Evolutionary conservation across 176 grass and related monocot species (phyloP).

Genomic region (Aegilops longissima): DNA sequence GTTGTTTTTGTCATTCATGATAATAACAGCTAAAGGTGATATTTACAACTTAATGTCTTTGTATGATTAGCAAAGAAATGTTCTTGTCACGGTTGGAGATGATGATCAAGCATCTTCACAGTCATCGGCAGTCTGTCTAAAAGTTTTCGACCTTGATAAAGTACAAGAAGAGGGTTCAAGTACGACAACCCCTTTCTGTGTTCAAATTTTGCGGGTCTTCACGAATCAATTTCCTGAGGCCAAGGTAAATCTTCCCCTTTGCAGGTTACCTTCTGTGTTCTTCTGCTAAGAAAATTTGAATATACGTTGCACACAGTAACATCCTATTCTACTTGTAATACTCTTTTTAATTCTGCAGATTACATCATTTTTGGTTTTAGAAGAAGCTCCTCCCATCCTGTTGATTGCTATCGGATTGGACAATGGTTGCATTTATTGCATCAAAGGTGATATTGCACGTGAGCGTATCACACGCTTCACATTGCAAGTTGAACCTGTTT

Average conservation of each 20-base stretch:
- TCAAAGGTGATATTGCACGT: conserved; percentile 91
- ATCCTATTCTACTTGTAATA: conserved; percentile 9
- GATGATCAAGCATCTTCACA: conserved; percentile 80
- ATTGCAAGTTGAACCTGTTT: conserved; percentile 64
- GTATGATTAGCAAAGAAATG: conserved; percentile 79
- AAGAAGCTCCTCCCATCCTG: conserved; percentile 92
- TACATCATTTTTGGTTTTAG: conserved; percentile 91
- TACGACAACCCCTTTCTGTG: conserved; percentile 77
- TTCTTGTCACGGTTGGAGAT: conserved; percentile 82
- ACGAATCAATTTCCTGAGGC: conserved; percentile 88
- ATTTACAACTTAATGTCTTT: conserved; percentile 24
- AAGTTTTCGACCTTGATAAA: conserved; percentile 98
- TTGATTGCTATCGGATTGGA: conserved; percentile 80
- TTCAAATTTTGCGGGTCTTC: conserved; percentile 91
- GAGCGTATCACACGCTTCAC: conserved; percentile 93
- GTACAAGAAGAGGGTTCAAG: conserved; percentile 95
- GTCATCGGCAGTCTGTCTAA: conserved; percentile 73
- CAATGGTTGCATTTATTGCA: conserved; percentile 90
- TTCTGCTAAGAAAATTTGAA: background rate
- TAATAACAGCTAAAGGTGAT: background rate
- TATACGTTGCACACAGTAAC: background rate
- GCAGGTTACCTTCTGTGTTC: background rate
- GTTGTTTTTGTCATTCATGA: conserved; percentile 21
- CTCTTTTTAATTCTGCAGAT: conserved; percentile 55
- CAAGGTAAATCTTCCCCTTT: conserved; percentile 54